Percentiles rank a stretch among this genome's conserved stretches.
phyloP scores from a whole-genome alignment of 2,329 filamentous ascomycete species.

The Xylaria sp. region DNA sequence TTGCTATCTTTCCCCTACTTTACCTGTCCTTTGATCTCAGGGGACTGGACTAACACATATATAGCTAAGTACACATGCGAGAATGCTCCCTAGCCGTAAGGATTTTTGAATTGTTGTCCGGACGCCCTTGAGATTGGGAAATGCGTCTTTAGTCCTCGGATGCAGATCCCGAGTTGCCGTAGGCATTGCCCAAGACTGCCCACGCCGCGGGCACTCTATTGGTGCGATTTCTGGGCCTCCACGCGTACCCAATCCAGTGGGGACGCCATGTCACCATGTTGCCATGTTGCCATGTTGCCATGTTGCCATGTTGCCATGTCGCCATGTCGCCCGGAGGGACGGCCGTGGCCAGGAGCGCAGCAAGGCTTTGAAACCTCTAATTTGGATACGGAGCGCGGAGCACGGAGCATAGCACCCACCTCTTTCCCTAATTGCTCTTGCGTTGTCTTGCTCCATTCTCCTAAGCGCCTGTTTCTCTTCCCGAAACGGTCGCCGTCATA shows the following conservation, averaged over 20 bases:
- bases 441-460: background rate
- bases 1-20: background rate
- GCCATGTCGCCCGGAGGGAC: conserved; percentile 23
- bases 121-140: background rate
- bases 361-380: conserved; percentile 31
- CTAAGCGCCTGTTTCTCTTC: background rate
- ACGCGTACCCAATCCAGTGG: conserved; percentile 27
- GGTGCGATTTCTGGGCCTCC: conserved; percentile 35
- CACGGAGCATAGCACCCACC: conserved; percentile 35
- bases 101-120: conserved; percentile 17
- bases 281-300: conserved; percentile 21
- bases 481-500: background rate
- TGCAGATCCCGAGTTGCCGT: conserved; percentile 38
- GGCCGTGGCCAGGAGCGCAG: conserved; percentile 4
- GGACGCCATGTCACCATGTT: conserved; percentile 22
- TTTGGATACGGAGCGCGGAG: conserved; percentile 41
- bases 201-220: conserved; percentile 25
- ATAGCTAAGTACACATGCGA: background rate
- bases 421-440: conserved; percentile 14
- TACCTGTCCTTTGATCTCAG: background rate
- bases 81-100: too few species aligned
- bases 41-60: background rate
- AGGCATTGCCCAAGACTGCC: conserved; percentile 14
- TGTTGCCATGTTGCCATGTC: conserved; percentile 15
- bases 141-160: conserved; percentile 5